Base-by-base conservation (phyloP, 2,329 filamentous ascomycete species). In the Orbilia ellipsospora region DNA sequence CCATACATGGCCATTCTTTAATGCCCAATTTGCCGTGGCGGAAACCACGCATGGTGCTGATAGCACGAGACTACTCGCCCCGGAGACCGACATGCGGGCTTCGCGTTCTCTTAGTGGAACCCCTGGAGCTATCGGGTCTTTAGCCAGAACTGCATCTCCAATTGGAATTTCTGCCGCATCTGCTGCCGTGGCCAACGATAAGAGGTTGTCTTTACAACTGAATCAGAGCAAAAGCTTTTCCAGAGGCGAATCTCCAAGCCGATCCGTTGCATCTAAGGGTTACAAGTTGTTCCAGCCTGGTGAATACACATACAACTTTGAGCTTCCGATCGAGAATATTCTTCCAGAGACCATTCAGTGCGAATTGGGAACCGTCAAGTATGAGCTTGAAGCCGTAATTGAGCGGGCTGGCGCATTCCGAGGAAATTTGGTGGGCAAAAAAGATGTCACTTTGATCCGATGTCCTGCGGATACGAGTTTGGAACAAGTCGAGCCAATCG, bases 1-100 rank as follows among this genome's bases (percentile, higher is more conserved):
- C 48, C 94, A 97, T 80, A 94, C 89, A 16, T 89, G 93, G 83
- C 94, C 91, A 0, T 98, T 98, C 81, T 99, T 97, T 85, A 96
- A 97, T 80, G 90, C 91, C 56, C 87, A 88, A 77, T 88, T 89
- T 77, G 83, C 85, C 76, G 84, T 85, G 75, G 87, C 88, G 3
- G 86, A 90, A 79, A 84, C 85, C 66, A 85, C 87, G 31, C 88
- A 89, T 54, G 88, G 88, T 16, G 89, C 89, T 23, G 88, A 90
- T 81, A 85, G 86, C 72, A 87, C 89, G 28, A 86, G 88, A 68
- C 82, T 90, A 20, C 84, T 85, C 75, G 86, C 85, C 76, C 73
- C 77, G 81, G 54, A 80, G 79, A 51, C 80, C 81, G 31, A 78
- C 77, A 26, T 79, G 78, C 40, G 80, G 77, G 26, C 42, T 16